A percentile compares a stretch with the other conserved stretches of the same genome.
These are phyloP conservation scores for Hyphodiscus sp. DNA, from an alignment of 2,329 filamentous ascomycete genomes.

Conservation along the genomic window DNA sequence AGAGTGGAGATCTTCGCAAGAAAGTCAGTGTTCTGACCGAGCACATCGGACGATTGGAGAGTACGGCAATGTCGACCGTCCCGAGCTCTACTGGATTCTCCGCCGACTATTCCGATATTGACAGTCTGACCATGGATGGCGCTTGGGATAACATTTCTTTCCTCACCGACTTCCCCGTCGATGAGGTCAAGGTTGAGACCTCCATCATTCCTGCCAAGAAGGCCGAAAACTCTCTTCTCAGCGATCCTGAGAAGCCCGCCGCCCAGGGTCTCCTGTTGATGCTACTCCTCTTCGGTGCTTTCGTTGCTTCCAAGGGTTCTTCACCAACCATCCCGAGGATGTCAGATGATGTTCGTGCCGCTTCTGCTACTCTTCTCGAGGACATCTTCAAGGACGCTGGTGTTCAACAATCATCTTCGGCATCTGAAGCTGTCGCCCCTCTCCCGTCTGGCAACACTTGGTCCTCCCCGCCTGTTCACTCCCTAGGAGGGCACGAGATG, in stretches of 20 bases:
- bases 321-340: slow-evolving; percentile 68
- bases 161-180: slow-evolving; percentile 63
- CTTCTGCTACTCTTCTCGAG: slow-evolving; percentile 70
- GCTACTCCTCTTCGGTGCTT: slow-evolving; percentile 93
- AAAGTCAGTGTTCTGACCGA: slow-evolving; percentile 79
- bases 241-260: slow-evolving; percentile 54
- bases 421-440: slow-evolving; percentile 38
- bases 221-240: slow-evolving; percentile 37
- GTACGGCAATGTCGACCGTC: slow-evolving; percentile 43
- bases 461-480: slow-evolving; percentile 34
- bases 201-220: slow-evolving; percentile 47
- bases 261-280: slow-evolving; percentile 84
- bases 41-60: slow-evolving; percentile 65
- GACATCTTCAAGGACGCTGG: slow-evolving; percentile 78
- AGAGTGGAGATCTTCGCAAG: slow-evolving; percentile 87
- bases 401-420: slow-evolving; percentile 39
- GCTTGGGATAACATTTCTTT: slow-evolving; percentile 80
- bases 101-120: slow-evolving; percentile 73
- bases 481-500: slow-evolving; percentile 39
- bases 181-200: slow-evolving; percentile 55
- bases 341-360: slow-evolving; percentile 73
- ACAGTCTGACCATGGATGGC: slow-evolving; percentile 72
- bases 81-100: slow-evolving; percentile 58
- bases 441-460: slow-evolving; percentile 47
- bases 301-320: slow-evolving; percentile 82